Percentiles rank a stretch among this genome's conserved stretches.
Evolutionary conservation across 805 yeast species (phyloP).

Genomic region (Myxozyma sirexii): DNA sequence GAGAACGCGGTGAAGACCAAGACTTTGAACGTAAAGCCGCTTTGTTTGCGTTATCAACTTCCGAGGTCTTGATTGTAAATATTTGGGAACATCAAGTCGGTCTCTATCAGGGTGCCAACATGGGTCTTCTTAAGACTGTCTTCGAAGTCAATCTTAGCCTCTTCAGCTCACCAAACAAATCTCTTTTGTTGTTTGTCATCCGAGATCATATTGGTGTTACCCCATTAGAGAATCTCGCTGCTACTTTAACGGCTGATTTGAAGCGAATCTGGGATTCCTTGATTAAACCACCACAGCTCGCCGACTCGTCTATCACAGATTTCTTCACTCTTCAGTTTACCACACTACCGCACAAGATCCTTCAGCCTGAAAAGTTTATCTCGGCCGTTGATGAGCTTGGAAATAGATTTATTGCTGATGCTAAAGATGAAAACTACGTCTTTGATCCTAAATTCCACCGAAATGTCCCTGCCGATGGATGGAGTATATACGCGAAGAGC

Average conservation of each 20-base stretch:
- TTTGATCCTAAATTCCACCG: constrained; percentile 79
- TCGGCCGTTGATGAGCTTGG: constrained; percentile 66
- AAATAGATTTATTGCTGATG: constrained; percentile 51
- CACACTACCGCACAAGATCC: constrained; percentile 80
- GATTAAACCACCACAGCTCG: constrained; percentile 69
- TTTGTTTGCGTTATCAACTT: constrained; percentile 86
- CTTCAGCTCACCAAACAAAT: constrained; percentile 54
- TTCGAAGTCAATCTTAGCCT: constrained; percentile 90
- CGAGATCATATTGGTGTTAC: constrained; percentile 91
- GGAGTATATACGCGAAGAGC: constrained; percentile 87
- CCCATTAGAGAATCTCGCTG: constrained; percentile 69
- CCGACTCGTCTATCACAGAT: constrained; percentile 60
- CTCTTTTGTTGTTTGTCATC: constrained; percentile 79
- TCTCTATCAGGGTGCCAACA: constrained; percentile 93
- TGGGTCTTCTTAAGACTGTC: constrained; percentile 93
- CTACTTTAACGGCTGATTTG: constrained; percentile 71
- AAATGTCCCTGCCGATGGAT: constrained; percentile 89
- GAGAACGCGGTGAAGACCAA: constrained; percentile 97
- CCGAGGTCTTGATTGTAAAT: constrained; percentile 87
- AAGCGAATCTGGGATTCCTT: constrained; percentile 75
- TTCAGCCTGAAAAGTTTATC: constrained; percentile 72
- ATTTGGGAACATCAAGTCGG: constrained; percentile 98
- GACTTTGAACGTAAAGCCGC: constrained; percentile 98
- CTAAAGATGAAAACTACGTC: constrained; percentile 43
- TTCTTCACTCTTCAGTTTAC: constrained; percentile 85